Base-by-base conservation (phyloP, 345 rosid genomes). In the Euphorbia tirucalli region DNA sequence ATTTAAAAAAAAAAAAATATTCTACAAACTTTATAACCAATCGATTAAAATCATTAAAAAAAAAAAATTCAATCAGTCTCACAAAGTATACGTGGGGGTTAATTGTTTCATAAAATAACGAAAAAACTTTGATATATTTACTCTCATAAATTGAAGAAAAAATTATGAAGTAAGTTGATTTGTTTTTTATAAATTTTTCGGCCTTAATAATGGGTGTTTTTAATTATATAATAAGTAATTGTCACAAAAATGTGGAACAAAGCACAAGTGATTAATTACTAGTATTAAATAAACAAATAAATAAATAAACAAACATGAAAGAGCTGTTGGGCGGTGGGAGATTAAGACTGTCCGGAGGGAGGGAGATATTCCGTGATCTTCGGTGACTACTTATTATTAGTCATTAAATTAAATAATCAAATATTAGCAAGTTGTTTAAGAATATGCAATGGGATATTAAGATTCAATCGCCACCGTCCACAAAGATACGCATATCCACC, bases 401-500 rank as follows among this genome's bases (percentile, higher is more conserved):
- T n/a, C n/a, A n/a, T n/a, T n/a, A n/a, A n/a, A n/a, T n/a, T n/a
- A n/a, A n/a, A n/a, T n/a, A n/a, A n/a, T n/a, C n/a, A n/a, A n/a
- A n/a, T n/a, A 30, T 55, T n/a, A 32, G 1, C 61, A 61, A 61
- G 24, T 50, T 11, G 21, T 32, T 31, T 14, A 41, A 14, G 22
- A 58, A 11, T 56, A 10, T 37, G 7, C 21, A 0, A 37, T 5
- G 2, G 18, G 10, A 15, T n/a, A n/a, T 11, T 46, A 24, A 63
- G 55, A 69, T 54, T 65, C 69, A 59, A 75, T 77, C 79, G 66
- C 73, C 57, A 68, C 80, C 79, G 82, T 75, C 80, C 80, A 75
- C 14, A 21, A 61, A 78, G 82, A 80, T 78, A 59, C 65, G 65
- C 86, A 64, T 80, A 83, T 83, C 85, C 79, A 67, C 86, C 79